Evolutionary conservation across 1,284 basidiomycete species (phyloP).

Genomic region (Athelia psychrophila): DNA sequence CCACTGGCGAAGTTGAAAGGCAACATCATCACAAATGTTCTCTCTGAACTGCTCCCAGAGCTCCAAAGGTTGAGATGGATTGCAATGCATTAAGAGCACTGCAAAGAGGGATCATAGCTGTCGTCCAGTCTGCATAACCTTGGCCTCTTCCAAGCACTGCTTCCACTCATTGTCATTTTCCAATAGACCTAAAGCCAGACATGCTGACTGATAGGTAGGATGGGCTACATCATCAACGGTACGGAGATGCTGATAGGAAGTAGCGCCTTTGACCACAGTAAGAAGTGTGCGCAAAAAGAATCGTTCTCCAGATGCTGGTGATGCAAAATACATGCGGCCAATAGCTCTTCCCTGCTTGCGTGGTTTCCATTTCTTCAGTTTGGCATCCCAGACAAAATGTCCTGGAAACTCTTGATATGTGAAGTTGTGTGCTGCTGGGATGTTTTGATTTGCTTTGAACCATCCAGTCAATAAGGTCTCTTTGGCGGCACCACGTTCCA

Average conservation of each 20-base stretch:
- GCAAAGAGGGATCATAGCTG: slow-evolving; percentile 28
- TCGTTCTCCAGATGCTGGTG: slow-evolving; percentile 21
- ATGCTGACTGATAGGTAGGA: slow-evolving; percentile 24
- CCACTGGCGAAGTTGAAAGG: slow-evolving; percentile 12
- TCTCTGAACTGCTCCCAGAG: slow-evolving; percentile 29
- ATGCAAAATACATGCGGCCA: slow-evolving; percentile 30
- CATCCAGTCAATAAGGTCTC: slow-evolving; percentile 34
- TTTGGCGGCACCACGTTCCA: slow-evolving; percentile 18
- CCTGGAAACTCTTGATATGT: slow-evolving; percentile 43
- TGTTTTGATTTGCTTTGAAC: slow-evolving; percentile 36
- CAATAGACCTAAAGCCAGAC: slow-evolving; percentile 28
- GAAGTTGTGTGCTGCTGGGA: slow-evolving; percentile 20
- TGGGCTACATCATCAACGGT: slow-evolving; percentile 15
- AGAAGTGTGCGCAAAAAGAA: slow-evolving; percentile 35
- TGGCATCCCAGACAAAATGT: slow-evolving; percentile 16
- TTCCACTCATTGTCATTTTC: slow-evolving; percentile 34
- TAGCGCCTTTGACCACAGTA: slow-evolving; percentile 26
- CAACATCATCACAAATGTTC: slow-evolving; percentile 39
- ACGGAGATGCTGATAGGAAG: slow-evolving; percentile 29
- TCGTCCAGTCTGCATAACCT: slow-evolving; percentile 22
- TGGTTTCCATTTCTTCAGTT: slow-evolving; percentile 22
- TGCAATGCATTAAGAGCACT: slow-evolving; percentile 24
- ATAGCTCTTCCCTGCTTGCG: slow-evolving; percentile 23
- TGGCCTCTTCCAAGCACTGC: slow-evolving; percentile 29
- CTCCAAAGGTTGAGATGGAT: slow-evolving; percentile 18